Percentiles rank a stretch among this genome's conserved stretches.
Evolutionary conservation across 306 rosid species (phyloP).

Genomic region (Delonix regia): DNA sequence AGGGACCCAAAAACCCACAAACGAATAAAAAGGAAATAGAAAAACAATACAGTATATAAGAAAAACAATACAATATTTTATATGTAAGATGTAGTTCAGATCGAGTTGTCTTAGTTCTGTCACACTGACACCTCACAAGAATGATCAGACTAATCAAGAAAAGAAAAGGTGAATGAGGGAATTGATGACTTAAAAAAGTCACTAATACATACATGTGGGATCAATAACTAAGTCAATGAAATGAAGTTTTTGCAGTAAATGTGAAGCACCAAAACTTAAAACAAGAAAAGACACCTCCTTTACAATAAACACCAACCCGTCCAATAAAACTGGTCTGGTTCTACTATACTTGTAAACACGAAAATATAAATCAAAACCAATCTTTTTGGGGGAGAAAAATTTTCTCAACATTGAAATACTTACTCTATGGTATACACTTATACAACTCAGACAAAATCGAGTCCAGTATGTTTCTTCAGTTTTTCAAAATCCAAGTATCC

Average conservation of each 20-base stretch:
- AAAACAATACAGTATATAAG: neutral
- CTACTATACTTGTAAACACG: neutral
- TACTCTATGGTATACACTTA: neutral
- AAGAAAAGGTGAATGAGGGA: conserved; percentile 31
- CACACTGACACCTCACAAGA: conserved; percentile 50
- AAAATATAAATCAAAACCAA: conserved; percentile 16
- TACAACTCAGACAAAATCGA: neutral
- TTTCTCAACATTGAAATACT: neutral
- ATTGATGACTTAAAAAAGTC: conserved; percentile 33
- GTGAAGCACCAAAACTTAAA: conserved; percentile 35
- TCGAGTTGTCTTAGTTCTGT: conserved; percentile 42
- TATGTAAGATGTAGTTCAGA: conserved; percentile 40
- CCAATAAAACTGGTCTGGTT: neutral
- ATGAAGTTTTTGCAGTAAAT: conserved; percentile 32
- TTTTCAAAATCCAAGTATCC: conserved; percentile 6
- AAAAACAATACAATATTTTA: conserved; percentile 25
- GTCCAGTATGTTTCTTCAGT: neutral
- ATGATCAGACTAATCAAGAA: conserved; percentile 45
- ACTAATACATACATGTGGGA: conserved; percentile 36
- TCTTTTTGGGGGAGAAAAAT: neutral
- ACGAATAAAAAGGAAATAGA: neutral
- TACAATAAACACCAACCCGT: neutral
- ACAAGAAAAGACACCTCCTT: neutral
- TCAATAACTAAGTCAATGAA: conserved; percentile 45
- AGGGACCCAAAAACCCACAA: conserved; percentile 21